These are phyloP conservation scores for Aspergillus novofumigatus DNA, from an alignment of 2,329 filamentous ascomycete genomes.

Conservation along the genomic window DNA sequence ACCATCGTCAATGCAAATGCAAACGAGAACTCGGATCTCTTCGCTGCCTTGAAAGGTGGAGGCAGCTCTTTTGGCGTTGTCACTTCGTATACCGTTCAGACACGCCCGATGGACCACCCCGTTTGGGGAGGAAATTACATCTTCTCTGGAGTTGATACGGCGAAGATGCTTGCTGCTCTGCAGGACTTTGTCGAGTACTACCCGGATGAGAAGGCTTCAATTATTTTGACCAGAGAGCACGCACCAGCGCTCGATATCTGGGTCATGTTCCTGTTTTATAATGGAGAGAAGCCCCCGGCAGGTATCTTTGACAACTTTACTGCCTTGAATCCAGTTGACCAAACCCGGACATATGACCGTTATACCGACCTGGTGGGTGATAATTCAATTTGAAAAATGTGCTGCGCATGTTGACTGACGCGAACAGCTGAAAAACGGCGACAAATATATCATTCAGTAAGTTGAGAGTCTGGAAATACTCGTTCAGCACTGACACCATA, in stretches of 20 bases:
- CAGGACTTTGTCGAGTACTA: neutral
- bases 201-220: neutral
- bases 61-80: neutral
- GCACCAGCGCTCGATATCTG: neutral
- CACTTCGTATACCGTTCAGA: neutral
- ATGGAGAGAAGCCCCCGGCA: neutral
- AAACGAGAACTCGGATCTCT: neutral
- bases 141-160: neutral
- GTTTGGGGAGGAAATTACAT: neutral
- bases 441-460: neutral
- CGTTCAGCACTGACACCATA: neutral
- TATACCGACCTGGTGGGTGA: neutral
- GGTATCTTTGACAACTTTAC: neutral
- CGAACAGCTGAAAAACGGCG: neutral
- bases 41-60: neutral
- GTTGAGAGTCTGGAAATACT: neutral
- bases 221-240: neutral
- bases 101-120: neutral
- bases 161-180: neutral
- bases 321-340: neutral
- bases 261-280: neutral
- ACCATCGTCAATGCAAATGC: neutral
- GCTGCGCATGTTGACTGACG: neutral
- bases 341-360: neutral
- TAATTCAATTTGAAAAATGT: neutral